Evolutionary conservation across 2,329 filamentous ascomycete genomes (phyloP).

Genomic region (Colletotrichum trifolii): DNA sequence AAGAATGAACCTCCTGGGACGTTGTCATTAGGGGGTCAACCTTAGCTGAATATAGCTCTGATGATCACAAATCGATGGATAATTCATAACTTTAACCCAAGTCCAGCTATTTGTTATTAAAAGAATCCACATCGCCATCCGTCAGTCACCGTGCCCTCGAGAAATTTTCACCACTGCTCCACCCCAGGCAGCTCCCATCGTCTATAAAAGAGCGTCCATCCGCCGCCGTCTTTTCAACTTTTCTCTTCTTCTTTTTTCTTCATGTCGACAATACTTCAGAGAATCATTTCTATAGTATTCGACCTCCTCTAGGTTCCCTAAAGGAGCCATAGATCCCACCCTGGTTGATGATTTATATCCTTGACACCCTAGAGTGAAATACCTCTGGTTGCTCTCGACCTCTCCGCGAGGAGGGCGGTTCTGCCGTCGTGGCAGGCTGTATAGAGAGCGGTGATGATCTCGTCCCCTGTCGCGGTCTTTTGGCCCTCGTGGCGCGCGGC

Average conservation of each 20-base stretch:
- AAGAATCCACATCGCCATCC: no score
- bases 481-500: conserved; percentile 79
- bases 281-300: conserved; percentile 99
- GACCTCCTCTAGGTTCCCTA: conserved; percentile 92
- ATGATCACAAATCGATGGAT: no score
- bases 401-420: conserved; percentile 72
- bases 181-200: not conserved
- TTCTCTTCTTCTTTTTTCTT: conserved; percentile 17
- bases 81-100: no score
- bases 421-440: conserved; percentile 57
- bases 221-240: conserved; percentile 5
- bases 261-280: conserved; percentile 48
- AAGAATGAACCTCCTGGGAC: no score
- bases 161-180: conserved; percentile 2
- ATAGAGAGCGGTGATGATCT: conserved; percentile 95
- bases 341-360: conserved; percentile 94
- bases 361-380: conserved; percentile 91
- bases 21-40: no score
- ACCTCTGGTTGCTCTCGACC: conserved; percentile 67
- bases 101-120: no score
- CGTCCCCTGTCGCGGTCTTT: conserved; percentile 77
- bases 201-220: conserved; percentile 14
- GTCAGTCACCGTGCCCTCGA: no score
- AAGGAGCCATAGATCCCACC: conserved; percentile 93
- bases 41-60: no score